Percentiles rank a stretch among this genome's conserved stretches.
phyloP scores from a whole-genome alignment of 495 filamentous ascomycete genomes.

The Barbatosphaeria neglecta region DNA sequence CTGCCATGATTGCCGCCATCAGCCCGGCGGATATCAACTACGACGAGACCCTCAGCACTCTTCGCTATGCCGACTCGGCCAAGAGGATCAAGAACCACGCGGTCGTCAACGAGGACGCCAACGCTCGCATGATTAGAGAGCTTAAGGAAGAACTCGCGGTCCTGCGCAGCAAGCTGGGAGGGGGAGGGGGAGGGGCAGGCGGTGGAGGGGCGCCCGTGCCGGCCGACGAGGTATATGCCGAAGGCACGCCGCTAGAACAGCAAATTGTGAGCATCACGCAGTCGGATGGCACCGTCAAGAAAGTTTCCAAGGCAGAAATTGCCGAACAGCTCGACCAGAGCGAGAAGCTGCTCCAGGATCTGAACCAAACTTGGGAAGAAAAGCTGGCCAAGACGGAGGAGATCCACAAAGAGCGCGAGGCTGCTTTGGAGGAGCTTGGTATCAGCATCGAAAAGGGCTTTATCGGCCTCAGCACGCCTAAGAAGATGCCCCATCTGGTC shows the following conservation, averaged over 20 bases:
- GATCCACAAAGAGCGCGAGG: slow-evolving; percentile 95
- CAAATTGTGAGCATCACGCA: slow-evolving; percentile 93
- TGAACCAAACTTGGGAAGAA: slow-evolving; percentile 99
- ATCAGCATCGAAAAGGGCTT: slow-evolving; percentile 99
- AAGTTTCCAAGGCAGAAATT: slow-evolving; percentile 97
- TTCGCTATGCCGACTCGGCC: slow-evolving; percentile 93
- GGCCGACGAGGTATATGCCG: slow-evolving; percentile 72
- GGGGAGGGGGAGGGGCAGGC: slow-evolving; percentile 40
- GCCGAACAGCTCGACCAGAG: slow-evolving; percentile 90
- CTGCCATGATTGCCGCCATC: slow-evolving; percentile 98
- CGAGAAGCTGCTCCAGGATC: slow-evolving; percentile 90
- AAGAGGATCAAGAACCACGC: slow-evolving; percentile 99
- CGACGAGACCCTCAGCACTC: slow-evolving; percentile 89
- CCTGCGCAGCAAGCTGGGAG: slow-evolving; percentile 74
- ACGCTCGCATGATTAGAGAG: slow-evolving; percentile 96
- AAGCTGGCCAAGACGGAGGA: slow-evolving; percentile 88
- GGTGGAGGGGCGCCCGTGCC: slow-evolving; percentile 20
- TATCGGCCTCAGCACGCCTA: slow-evolving; percentile 87
- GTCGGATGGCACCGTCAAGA: slow-evolving; percentile 76
- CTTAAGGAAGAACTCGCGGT: slow-evolving; percentile 89
- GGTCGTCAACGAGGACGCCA: slow-evolving; percentile 97
- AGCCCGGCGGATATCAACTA: slow-evolving; percentile 99
- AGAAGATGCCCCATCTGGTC: slow-evolving; percentile 98
- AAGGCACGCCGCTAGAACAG: slow-evolving; percentile 83
- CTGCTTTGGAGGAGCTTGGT: slow-evolving; percentile 88